These are phyloP conservation scores for Magnolia changhungtana DNA, from an alignment of 164 flowering plant genomes.

Conservation along the genomic window DNA sequence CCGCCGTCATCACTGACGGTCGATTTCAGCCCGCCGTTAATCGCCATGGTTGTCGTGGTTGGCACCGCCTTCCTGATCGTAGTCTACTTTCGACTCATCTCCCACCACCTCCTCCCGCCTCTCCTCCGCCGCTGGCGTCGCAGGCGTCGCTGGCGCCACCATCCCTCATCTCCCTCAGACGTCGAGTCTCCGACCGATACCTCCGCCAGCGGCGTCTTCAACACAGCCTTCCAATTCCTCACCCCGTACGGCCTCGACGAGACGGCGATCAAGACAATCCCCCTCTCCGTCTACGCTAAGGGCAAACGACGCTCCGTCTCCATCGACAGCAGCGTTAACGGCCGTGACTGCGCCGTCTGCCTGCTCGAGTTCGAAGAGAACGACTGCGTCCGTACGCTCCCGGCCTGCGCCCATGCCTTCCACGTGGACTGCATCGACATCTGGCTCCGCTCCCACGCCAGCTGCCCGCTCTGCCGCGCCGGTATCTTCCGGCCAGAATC, in stretches of 20 bases:
- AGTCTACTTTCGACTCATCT: slow-evolving; percentile 81
- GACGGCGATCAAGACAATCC: slow-evolving; percentile 72
- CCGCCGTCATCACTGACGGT: slow-evolving; percentile 37
- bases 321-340: slow-evolving; percentile 6
- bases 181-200: slow-evolving; percentile 42
- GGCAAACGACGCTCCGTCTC: slow-evolving; percentile 7
- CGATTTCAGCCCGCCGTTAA: slow-evolving; percentile 82
- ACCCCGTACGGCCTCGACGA: slow-evolving; percentile 84
- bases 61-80: slow-evolving; percentile 78
- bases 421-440: slow-evolving; percentile 93
- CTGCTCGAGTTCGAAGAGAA: slow-evolving; percentile 76
- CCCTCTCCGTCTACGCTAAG: slow-evolving; percentile 54
- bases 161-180: slow-evolving; percentile 31
- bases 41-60: slow-evolving; percentile 84
- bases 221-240: slow-evolving; percentile 28
- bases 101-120: slow-evolving; percentile 57
- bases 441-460: slow-evolving; percentile 93
- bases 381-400: slow-evolving; percentile 86
- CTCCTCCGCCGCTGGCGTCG: slow-evolving; percentile 31
- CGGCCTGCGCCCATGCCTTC: slow-evolving; percentile 75
- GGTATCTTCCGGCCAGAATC: slow-evolving; percentile 59
- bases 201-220: slow-evolving; percentile 16
- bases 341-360: slow-evolving; percentile 86
- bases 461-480: slow-evolving; percentile 92
- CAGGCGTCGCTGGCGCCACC: slow-evolving; percentile 27